Base-by-base conservation (phyloP, 2,329 filamentous ascomycete genomes). In the Plenodomus tracheiphilus region DNA sequence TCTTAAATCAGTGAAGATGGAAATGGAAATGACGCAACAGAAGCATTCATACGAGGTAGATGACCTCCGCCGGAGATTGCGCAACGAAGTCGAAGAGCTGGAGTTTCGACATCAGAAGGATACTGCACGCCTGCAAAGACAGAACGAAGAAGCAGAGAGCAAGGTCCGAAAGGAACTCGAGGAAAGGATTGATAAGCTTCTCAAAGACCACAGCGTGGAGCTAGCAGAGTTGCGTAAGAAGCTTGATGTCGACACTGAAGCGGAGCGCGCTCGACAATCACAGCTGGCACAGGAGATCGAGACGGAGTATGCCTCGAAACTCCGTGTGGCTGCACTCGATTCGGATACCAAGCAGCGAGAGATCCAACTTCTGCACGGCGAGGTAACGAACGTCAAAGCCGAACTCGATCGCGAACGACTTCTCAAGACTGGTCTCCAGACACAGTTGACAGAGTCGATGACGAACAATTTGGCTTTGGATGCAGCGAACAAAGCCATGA, bases 401-500 rank as follows among this genome's bases (percentile, higher is more conserved):
- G 74, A 76, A 19, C 58, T 77, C 8, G 74, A 76, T 20, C 64
- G 84, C 21, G 89, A 94, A 67, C 84, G 84, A 48, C 77, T 75
- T 6, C 76, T 86, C 45, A 87, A 79, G 51, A 74, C 73, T 35
- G 80, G 79, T 30, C 73, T 87, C 10, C 79, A 87, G 54, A 76
- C 78, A 36, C 83, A 82, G 38, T 67, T 79, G 17, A 66, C 73
- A 2, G 70, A 77, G 51, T 68, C 66, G 4, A 65, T 65, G 51
- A 58, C 72, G 51, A 62, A 76, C 72, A 69, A 66, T 22, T 55
- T 73, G 22, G 82, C 83, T 0, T 77, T 96, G 10, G 90, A 96
- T 59, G 86, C 85, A 30, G 85, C 88, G 19, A 85, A 89, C 55
- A 85, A 86, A 54, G 87, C 87, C 2, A 81, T 96, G 56, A 84